These are phyloP conservation scores for Leccinum proliferum DNA, from an alignment of 1,284 basidiomycete genomes.

Conservation along the genomic window DNA sequence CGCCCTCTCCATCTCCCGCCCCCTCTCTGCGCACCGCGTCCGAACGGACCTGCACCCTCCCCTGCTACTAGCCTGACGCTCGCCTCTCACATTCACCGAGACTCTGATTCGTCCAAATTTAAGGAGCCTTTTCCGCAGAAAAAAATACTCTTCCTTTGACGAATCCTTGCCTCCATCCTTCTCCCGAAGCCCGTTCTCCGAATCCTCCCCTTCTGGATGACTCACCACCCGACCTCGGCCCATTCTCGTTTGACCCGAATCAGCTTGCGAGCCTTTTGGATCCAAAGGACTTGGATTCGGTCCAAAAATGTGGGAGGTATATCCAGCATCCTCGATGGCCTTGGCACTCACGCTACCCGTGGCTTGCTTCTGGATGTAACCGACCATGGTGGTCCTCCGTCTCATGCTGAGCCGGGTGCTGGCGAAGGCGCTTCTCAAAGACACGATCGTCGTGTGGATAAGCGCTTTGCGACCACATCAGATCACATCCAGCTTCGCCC, in stretches of 20 bases:
- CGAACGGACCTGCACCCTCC: no score
- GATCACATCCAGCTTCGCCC: conserved; percentile 34
- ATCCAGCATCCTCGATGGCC: conserved; percentile 59
- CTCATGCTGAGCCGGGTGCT: conserved; percentile 25
- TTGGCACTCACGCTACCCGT: conserved; percentile 64
- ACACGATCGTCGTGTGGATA: conserved; percentile 30
- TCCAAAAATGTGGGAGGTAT: conserved; percentile 76
- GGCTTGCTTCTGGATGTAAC: conserved; percentile 38
- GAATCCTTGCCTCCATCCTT: background rate
- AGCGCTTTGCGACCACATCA: background rate
- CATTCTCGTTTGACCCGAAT: conserved; percentile 70
- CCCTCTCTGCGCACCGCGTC: no score
- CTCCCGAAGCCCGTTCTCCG: background rate
- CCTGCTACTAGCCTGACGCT: conserved; percentile 32
- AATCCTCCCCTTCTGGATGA: conserved; percentile 45
- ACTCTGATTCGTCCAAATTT: conserved; percentile 24
- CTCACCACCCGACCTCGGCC: conserved; percentile 60
- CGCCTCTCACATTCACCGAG: conserved; percentile 34
- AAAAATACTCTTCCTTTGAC: background rate
- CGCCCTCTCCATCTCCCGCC: no score
- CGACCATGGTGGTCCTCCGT: background rate
- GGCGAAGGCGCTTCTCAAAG: conserved; percentile 33
- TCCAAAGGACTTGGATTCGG: conserved; percentile 71
- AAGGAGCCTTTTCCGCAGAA: conserved; percentile 6
- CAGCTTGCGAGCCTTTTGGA: conserved; percentile 85